These are phyloP conservation scores for Podaxis mareebaensis DNA, from an alignment of 768 basidiomycete genomes.

Conservation along the genomic window DNA sequence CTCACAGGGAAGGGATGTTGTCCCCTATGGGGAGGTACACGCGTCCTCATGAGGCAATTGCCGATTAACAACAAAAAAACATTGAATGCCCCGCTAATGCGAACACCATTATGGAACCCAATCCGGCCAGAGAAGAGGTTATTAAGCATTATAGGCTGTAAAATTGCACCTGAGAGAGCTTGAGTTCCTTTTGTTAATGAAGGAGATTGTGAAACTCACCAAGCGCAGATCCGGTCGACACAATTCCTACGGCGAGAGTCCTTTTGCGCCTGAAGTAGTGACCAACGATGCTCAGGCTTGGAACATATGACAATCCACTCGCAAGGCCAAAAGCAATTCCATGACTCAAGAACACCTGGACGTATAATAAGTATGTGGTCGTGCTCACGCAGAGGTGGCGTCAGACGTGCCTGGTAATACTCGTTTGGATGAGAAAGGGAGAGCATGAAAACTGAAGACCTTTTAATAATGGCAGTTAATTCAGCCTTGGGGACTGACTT, in stretches of 20 bases:
- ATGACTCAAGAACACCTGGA: constrained; percentile 52
- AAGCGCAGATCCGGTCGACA: constrained; percentile 31
- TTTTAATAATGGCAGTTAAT: not conserved
- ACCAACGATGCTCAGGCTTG: constrained; percentile 44
- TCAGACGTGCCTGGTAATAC: constrained; percentile 34
- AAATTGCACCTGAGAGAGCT: constrained; percentile 40
- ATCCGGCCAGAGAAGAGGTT: constrained; percentile 35
- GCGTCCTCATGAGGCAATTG: constrained; percentile 32
- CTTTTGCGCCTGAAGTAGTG: constrained; percentile 53
- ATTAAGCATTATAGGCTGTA: constrained; percentile 64
- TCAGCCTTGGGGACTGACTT: constrained; percentile 19
- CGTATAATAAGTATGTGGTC: not conserved
- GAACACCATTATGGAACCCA: constrained; percentile 42
- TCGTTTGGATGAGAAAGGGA: constrained; percentile 33
- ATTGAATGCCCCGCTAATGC: constrained; percentile 39
- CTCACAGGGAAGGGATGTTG: not conserved
- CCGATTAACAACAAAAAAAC: constrained; percentile 33
- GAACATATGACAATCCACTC: constrained; percentile 47
- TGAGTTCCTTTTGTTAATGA: not conserved
- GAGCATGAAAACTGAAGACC: constrained; percentile 33
- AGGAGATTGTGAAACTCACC: constrained; percentile 20
- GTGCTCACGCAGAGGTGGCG: not conserved
- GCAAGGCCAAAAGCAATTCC: constrained; percentile 50
- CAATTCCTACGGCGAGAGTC: constrained; percentile 54
- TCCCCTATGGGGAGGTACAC: constrained; percentile 30